Evolutionary conservation across 1,284 basidiomycete genomes (phyloP).

Genomic region (Neonothopanus nambi): DNA sequence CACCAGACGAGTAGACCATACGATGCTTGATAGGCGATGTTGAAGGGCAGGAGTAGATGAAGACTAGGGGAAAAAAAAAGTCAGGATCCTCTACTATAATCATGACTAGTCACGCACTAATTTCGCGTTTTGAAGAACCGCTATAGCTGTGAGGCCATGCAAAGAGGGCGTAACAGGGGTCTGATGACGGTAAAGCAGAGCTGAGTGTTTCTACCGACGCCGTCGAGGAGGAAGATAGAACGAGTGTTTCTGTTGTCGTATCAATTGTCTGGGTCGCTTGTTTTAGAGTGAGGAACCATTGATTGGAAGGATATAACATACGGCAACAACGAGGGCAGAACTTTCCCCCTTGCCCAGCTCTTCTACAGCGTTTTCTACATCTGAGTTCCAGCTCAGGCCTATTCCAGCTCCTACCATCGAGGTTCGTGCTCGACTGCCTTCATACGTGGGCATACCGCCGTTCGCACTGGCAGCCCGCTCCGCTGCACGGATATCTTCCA

Average conservation of each 20-base stretch:
- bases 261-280: slow-evolving; percentile 57
- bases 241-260: slow-evolving; percentile 53
- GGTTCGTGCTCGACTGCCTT: slow-evolving; percentile 55
- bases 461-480: slow-evolving; percentile 45
- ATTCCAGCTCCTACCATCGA: slow-evolving; percentile 60
- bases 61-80: slow-evolving; percentile 47
- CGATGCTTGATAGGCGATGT: slow-evolving; percentile 77
- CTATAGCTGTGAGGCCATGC: slow-evolving; percentile 59
- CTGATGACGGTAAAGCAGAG: slow-evolving; percentile 49
- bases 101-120: slow-evolving; percentile 44
- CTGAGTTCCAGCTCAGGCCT: slow-evolving; percentile 64
- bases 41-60: slow-evolving; percentile 87
- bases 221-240: slow-evolving; percentile 41
- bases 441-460: slow-evolving; percentile 47
- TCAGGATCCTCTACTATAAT: background rate
- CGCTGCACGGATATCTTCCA: slow-evolving; percentile 72
- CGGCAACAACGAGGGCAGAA: slow-evolving; percentile 62
- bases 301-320: slow-evolving; percentile 35
- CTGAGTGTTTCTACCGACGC: slow-evolving; percentile 45
- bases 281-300: slow-evolving; percentile 1
- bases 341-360: slow-evolving; percentile 51
- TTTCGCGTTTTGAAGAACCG: slow-evolving; percentile 47
- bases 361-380: slow-evolving; percentile 63
- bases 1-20: slow-evolving; percentile 84
- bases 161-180: slow-evolving; percentile 73